Conservation (phyloP, 768 basidiomycete species). For the Lenzites betulinus region DNA sequence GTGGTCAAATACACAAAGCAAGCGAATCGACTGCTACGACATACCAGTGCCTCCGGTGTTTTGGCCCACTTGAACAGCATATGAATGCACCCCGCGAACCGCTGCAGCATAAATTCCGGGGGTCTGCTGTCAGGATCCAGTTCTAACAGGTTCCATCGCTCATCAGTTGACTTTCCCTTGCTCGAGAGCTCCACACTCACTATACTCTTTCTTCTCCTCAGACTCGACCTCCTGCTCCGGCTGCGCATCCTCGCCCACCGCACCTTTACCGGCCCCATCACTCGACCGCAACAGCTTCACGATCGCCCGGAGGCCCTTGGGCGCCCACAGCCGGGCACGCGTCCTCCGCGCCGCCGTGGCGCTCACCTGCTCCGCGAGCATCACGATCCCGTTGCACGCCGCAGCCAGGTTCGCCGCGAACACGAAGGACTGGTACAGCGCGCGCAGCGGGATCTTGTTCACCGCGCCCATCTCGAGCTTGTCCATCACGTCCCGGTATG, state of each 20-base stretch:
- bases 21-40: neutral
- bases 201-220: constrained; percentile 31
- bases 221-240: constrained; percentile 34
- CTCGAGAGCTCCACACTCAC: constrained; percentile 11
- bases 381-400: constrained; percentile 39
- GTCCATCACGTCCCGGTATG: constrained; percentile 44
- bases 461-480: constrained; percentile 19
- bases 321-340: constrained; percentile 49
- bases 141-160: constrained; percentile 24
- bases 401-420: constrained; percentile 48
- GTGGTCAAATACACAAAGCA: neutral
- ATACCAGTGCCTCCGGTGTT: constrained; percentile 44
- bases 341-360: constrained; percentile 41
- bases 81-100: constrained; percentile 39
- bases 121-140: constrained; percentile 51
- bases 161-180: neutral
- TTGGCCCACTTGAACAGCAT: constrained; percentile 41
- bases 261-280: constrained; percentile 25
- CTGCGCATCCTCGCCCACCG: constrained; percentile 29
- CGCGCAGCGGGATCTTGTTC: constrained; percentile 34
- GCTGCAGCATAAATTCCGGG: constrained; percentile 46
- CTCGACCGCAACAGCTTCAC: constrained; percentile 29
- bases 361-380: constrained; percentile 39
- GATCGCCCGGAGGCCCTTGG: constrained; percentile 43
- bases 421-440: constrained; percentile 53